Percentiles rank a stretch among this genome's conserved stretches.
Evolutionary conservation across 2,329 filamentous ascomycete species (phyloP).

Genomic region (Kalmusia sp.): DNA sequence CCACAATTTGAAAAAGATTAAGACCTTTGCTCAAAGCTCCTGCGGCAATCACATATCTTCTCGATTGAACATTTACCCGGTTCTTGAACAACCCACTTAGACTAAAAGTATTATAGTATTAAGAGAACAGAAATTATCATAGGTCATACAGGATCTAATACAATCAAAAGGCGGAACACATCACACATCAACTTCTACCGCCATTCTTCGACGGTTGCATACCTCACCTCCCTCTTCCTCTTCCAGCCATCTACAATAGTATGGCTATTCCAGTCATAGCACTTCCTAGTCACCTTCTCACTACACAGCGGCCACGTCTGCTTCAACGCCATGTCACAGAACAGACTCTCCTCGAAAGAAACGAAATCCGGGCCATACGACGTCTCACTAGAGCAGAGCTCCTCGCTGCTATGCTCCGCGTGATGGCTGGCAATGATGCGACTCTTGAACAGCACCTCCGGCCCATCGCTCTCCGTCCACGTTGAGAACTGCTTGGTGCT

Average conservation of each 20-base stretch:
- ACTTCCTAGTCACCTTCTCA: background rate
- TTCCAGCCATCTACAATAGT: slow-evolving; percentile 2
- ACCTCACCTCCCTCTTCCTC: slow-evolving; percentile 51
- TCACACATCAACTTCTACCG: background rate
- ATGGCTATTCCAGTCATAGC: slow-evolving; percentile 6
- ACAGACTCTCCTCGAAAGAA: slow-evolving; percentile 34
- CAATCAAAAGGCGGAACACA: background rate
- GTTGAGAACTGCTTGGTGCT: background rate
- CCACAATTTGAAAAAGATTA: too few relatives aligned
- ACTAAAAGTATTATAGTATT: too few relatives aligned
- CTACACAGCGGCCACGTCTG: slow-evolving; percentile 33
- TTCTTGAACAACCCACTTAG: too few relatives aligned
- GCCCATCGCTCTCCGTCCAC: background rate
- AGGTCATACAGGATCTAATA: background rate
- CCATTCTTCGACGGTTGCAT: slow-evolving; percentile 1
- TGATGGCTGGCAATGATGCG: slow-evolving; percentile 12
- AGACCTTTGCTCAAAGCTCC: too few relatives aligned
- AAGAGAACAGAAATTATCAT: too few relatives aligned
- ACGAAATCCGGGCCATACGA: slow-evolving; percentile 24
- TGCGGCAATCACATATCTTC: too few relatives aligned
- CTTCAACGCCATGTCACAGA: slow-evolving; percentile 41
- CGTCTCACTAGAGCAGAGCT: slow-evolving; percentile 28
- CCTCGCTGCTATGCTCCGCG: slow-evolving; percentile 36
- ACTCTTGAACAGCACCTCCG: background rate
- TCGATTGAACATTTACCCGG: too few relatives aligned